These are phyloP conservation scores for Suillus ampliporus DNA, from an alignment of 768 basidiomycete species.

Conservation along the genomic window DNA sequence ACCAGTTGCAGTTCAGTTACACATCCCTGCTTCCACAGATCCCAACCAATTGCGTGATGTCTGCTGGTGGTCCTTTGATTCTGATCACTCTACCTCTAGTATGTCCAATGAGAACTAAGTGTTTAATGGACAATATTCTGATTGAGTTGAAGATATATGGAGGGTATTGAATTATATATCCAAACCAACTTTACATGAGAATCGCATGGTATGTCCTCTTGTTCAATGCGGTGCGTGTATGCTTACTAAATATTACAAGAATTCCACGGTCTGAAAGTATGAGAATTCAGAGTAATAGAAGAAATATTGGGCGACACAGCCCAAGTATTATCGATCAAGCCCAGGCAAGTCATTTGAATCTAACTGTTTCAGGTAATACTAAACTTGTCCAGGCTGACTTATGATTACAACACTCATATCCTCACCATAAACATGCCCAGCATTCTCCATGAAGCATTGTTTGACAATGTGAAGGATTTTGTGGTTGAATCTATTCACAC, in stretches of 20 bases:
- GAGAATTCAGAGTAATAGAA: not conserved
- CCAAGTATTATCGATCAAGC: not conserved
- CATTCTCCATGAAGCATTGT: constrained; percentile 13
- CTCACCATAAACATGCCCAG: too few relatives aligned
- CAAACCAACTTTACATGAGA: not conserved
- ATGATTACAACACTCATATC: too few relatives aligned
- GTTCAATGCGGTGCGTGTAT: too few relatives aligned
- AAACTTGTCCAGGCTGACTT: not conserved
- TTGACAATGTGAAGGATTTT: too few relatives aligned
- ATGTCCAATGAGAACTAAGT: not conserved
- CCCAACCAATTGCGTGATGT: not conserved
- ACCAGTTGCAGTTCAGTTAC: not conserved
- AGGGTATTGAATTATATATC: not conserved
- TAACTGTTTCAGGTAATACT: not conserved
- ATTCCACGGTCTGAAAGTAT: not conserved
- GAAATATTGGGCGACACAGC: not conserved
- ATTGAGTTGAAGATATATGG: not conserved
- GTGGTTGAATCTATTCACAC: too few relatives aligned
- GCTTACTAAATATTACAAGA: not conserved
- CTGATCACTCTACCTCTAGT: not conserved
- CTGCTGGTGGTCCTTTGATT: not conserved
- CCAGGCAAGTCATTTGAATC: not conserved
- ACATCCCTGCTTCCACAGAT: not conserved
- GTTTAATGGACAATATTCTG: not conserved
- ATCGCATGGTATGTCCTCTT: not conserved